A percentile compares a stretch with the other conserved stretches of the same genome.
phyloP scores from a whole-genome alignment of 164 flowering plant species.

The Aristolochia fimbriata region DNA sequence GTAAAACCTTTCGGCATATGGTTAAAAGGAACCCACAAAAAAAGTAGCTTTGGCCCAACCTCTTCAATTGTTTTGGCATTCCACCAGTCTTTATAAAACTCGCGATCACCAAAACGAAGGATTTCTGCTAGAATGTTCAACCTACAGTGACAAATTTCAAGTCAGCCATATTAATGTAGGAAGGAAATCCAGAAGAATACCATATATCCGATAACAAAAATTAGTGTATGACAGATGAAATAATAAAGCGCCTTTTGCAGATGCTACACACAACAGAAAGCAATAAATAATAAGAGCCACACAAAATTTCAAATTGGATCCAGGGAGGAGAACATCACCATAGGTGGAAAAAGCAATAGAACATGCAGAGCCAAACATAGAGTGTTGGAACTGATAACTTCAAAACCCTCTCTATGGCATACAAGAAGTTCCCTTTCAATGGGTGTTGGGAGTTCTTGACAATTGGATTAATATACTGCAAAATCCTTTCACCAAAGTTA shows the following conservation, averaged over 20 bases:
- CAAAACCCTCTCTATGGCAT: slow-evolving; percentile 89
- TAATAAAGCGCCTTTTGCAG: too few relatives aligned
- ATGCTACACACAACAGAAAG: neutral
- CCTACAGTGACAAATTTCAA: slow-evolving; percentile 32
- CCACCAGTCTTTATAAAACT: slow-evolving; percentile 99
- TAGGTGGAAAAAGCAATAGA: slow-evolving; percentile 94
- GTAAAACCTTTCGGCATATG: too few relatives aligned
- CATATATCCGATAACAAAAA: neutral
- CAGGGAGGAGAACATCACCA: slow-evolving; percentile 41
- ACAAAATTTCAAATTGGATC: too few relatives aligned
- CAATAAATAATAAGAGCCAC: neutral
- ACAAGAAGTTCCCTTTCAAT: slow-evolving; percentile 71
- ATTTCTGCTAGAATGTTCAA: slow-evolving; percentile 95
- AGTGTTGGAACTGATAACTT: slow-evolving; percentile 94
- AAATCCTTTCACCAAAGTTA: slow-evolving; percentile 13
- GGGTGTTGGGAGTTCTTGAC: slow-evolving; percentile 92
- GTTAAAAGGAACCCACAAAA: neutral
- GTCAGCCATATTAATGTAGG: neutral
- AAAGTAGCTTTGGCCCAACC: slow-evolving; percentile 29
- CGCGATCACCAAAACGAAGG: slow-evolving; percentile 92
- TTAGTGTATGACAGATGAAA: neutral
- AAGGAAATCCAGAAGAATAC: neutral
- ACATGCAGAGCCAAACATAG: slow-evolving; percentile 99
- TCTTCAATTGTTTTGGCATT: slow-evolving; percentile 93
- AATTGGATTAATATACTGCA: slow-evolving; percentile 98